These are phyloP conservation scores for Galerina sulciceps DNA, from an alignment of 768 basidiomycete genomes.

Conservation along the genomic window DNA sequence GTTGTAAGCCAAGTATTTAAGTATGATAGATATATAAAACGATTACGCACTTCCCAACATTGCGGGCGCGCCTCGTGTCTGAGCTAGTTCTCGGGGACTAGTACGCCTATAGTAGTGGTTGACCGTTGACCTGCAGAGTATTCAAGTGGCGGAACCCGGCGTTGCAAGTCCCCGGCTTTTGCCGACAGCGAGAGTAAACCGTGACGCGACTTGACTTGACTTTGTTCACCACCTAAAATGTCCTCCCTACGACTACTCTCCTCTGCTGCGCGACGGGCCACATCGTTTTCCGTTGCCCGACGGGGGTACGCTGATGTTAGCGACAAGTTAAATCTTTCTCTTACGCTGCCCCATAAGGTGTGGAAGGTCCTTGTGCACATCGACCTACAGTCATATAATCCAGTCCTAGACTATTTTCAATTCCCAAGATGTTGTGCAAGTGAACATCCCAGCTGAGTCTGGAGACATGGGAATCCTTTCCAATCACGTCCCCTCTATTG, in stretches of 20 bases:
- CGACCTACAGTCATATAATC: slow-evolving; percentile 8
- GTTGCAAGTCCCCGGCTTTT: slow-evolving; percentile 13
- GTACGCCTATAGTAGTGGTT: no score
- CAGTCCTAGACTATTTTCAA: slow-evolving; percentile 80
- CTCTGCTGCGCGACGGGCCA: slow-evolving; percentile 63
- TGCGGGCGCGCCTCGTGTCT: no score
- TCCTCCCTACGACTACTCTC: slow-evolving; percentile 75
- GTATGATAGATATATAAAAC: no score
- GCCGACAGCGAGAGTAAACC: slow-evolving; percentile 36
- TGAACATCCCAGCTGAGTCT: slow-evolving; percentile 90
- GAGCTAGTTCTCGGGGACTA: no score
- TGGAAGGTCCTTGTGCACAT: slow-evolving; percentile 5
- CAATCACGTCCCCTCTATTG: slow-evolving; percentile 98
- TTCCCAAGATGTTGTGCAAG: slow-evolving; percentile 91
- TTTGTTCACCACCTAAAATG: slow-evolving; percentile 53
- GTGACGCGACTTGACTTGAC: slow-evolving; percentile 42
- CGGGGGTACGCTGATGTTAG: slow-evolving; percentile 92
- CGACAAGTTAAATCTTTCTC: slow-evolving; percentile 90
- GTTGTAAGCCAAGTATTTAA: slow-evolving; percentile 23
- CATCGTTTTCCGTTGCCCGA: slow-evolving; percentile 55
- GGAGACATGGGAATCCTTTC: slow-evolving; percentile 99
- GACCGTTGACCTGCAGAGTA: no score
- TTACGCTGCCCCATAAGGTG: slow-evolving; percentile 96
- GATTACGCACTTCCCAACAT: no score
- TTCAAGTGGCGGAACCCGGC: no score